Conservation (phyloP, 208 protist genomes). For the Acanthamoeba divionensis region DNA sequence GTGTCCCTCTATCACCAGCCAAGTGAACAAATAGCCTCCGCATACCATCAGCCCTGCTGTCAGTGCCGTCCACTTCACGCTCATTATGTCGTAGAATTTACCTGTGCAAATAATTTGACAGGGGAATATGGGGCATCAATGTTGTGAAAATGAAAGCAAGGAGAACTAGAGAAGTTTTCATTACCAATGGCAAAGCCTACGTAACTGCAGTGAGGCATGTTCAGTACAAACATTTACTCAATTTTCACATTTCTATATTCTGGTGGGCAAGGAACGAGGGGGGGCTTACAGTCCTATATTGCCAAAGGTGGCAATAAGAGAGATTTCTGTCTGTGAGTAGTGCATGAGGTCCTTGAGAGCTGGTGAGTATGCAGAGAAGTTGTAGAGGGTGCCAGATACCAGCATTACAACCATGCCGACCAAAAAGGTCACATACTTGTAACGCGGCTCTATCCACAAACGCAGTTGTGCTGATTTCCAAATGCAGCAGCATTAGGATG, state of each 20-base stretch:
- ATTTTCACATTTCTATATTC: neutral
- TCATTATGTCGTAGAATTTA: constrained; percentile 19
- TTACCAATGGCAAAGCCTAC: constrained; percentile 19
- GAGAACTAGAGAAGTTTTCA: neutral
- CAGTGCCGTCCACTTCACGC: constrained; percentile 3
- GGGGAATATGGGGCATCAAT: too few relatives aligned
- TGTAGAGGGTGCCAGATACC: neutral
- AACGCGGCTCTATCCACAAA: too few relatives aligned
- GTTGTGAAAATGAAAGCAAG: too few relatives aligned
- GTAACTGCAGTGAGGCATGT: neutral
- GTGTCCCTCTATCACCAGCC: neutral
- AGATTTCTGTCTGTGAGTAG: neutral
- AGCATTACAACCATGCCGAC: neutral
- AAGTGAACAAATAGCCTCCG: neutral
- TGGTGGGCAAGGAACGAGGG: neutral
- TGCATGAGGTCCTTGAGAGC: constrained; percentile 32
- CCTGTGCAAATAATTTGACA: neutral
- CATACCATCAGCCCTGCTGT: neutral
- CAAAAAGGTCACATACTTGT: neutral
- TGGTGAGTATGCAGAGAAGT: neutral
- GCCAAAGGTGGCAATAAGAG: constrained; percentile 5
- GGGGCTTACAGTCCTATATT: neutral
- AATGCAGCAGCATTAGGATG: too few relatives aligned
- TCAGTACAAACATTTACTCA: too few relatives aligned
- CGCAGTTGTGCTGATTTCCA: too few relatives aligned